A percentile compares a stretch with the other conserved stretches of the same genome.
Evolutionary conservation across 2,329 filamentous ascomycete species (phyloP).

Genomic region (Sclerotinia nivalis): DNA sequence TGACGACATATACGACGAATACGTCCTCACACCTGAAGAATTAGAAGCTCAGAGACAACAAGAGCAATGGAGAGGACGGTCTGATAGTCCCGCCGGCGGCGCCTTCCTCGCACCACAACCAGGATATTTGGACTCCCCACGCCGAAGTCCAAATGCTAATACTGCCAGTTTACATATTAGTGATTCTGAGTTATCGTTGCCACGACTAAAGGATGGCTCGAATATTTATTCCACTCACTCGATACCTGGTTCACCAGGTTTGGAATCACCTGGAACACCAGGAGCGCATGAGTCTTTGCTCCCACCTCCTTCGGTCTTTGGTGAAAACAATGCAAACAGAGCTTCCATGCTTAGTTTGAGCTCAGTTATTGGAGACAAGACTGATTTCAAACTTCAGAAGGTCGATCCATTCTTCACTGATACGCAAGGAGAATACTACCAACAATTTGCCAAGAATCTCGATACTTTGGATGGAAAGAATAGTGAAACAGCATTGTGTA

Average conservation of each 20-base stretch:
- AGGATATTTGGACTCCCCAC: slow-evolving; percentile 19
- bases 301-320: slow-evolving; percentile 24
- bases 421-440: slow-evolving; percentile 60
- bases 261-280: slow-evolving; percentile 18
- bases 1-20: slow-evolving; percentile 25
- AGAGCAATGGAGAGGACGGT: slow-evolving; percentile 15
- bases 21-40: slow-evolving; percentile 23
- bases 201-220: slow-evolving; percentile 16
- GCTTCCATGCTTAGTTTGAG: slow-evolving; percentile 50
- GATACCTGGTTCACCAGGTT: slow-evolving; percentile 20
- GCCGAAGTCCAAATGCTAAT: slow-evolving; percentile 4
- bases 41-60: slow-evolving; percentile 16
- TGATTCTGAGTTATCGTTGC: slow-evolving; percentile 22
- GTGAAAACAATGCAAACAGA: slow-evolving; percentile 16
- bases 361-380: slow-evolving; percentile 58
- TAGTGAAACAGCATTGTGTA: slow-evolving; percentile 60
- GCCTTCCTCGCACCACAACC: slow-evolving; percentile 18
- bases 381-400: slow-evolving; percentile 63
- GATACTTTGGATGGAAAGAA: slow-evolving; percentile 55
- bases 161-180: slow-evolving; percentile 19
- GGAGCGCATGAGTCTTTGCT: slow-evolving; percentile 24
- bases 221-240: slow-evolving; percentile 19
- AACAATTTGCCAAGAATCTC: slow-evolving; percentile 58
- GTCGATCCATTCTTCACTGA: slow-evolving; percentile 69
- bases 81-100: slow-evolving; percentile 12